phyloP scores from a whole-genome alignment of 345 rosid species.

The Populus tremula region DNA sequence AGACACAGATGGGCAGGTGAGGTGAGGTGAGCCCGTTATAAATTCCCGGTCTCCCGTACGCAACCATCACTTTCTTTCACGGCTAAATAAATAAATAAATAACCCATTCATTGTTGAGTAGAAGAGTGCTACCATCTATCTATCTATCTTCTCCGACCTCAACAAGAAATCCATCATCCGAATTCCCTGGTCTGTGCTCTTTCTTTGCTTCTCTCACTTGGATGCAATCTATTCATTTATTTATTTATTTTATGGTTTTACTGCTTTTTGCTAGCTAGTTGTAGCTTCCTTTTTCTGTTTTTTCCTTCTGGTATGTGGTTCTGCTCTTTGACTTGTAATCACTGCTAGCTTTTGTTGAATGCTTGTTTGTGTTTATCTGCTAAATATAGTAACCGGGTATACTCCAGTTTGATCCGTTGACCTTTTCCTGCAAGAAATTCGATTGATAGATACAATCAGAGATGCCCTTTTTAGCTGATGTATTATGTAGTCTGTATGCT shows the following conservation, averaged over 20 bases:
- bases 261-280: neutral
- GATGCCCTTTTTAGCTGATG: neutral
- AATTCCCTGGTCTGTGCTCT: neutral
- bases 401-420: neutral
- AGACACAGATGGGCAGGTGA: neutral
- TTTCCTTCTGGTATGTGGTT: neutral
- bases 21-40: neutral
- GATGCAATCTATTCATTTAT: neutral
- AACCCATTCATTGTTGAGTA: neutral
- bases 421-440: neutral
- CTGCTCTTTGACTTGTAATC: neutral
- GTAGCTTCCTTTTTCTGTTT: too few species aligned
- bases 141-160: neutral
- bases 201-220: neutral
- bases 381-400: neutral
- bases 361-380: neutral
- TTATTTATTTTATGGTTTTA: neutral
- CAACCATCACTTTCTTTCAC: neutral
- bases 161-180: neutral
- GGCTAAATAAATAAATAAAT: neutral
- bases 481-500: too few species aligned
- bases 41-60: neutral
- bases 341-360: neutral
- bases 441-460: neutral
- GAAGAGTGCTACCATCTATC: neutral